Evolutionary conservation across 2,329 filamentous ascomycete species (phyloP).

Genomic region (Boeremia lycopersici): DNA sequence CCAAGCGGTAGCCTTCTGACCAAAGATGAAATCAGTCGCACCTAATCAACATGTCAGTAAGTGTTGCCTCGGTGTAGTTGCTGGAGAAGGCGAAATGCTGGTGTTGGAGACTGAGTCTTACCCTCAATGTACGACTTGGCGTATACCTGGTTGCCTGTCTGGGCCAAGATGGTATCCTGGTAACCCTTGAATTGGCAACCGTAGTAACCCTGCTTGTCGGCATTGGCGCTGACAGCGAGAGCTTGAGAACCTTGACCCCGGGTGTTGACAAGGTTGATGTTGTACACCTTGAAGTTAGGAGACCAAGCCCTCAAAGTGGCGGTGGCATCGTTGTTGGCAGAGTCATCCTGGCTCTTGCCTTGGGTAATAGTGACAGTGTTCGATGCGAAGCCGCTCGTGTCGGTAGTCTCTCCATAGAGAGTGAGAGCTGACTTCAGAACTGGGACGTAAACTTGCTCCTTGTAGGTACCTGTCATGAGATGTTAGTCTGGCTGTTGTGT

Average conservation of each 20-base stretch:
- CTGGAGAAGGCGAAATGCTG: not conserved
- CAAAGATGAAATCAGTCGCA: constrained; percentile 66
- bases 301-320: constrained; percentile 57
- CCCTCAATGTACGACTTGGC: constrained; percentile 63
- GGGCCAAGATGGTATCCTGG: constrained; percentile 59
- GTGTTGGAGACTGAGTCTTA: not conserved
- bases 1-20: constrained; percentile 59
- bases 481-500: not conserved
- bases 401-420: constrained; percentile 66
- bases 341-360: constrained; percentile 54
- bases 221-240: constrained; percentile 60
- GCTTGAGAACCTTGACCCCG: constrained; percentile 58
- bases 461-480: constrained; percentile 56
- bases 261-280: constrained; percentile 60
- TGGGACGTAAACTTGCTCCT: constrained; percentile 64
- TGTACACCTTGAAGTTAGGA: constrained; percentile 64
- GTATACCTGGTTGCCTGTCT: constrained; percentile 61
- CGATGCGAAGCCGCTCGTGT: constrained; percentile 53
- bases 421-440: constrained; percentile 56
- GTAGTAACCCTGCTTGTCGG: constrained; percentile 62
- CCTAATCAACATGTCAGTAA: not conserved
- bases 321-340: constrained; percentile 60
- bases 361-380: constrained; percentile 65
- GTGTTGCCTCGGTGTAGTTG: not conserved
- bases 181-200: constrained; percentile 61